phyloP scores from a whole-genome alignment of 345 rosid genomes.

The thale cress (Arabidopsis thaliana) region DNA sequence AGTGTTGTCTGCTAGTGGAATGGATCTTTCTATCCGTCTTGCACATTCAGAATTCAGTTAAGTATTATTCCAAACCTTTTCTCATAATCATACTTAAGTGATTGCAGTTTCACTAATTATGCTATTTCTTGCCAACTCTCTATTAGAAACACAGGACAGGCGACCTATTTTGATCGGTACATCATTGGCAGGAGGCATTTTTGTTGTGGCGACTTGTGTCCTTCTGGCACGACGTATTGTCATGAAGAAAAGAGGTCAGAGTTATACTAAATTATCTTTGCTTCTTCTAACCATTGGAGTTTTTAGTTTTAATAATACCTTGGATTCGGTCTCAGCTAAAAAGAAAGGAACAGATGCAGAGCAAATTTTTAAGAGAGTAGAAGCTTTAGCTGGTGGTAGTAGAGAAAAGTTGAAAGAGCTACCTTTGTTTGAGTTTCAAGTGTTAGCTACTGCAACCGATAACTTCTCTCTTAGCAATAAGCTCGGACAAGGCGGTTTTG shows the following conservation, averaged over 20 bases:
- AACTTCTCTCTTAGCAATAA: conserved; percentile 45
- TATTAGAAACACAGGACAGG: conserved; percentile 30
- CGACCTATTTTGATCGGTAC: conserved; percentile 29
- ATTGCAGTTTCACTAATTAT: conserved; percentile 8
- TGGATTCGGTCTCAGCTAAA: conserved; percentile 28
- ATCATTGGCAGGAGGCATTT: conserved; percentile 26
- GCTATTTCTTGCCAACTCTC: background rate
- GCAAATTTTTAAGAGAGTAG: conserved; percentile 40
- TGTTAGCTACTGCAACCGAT: conserved; percentile 52
- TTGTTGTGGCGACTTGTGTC: conserved; percentile 37
- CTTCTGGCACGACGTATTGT: conserved; percentile 30
- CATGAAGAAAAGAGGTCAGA: conserved; percentile 37
- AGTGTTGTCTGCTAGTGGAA: conserved; percentile 45
- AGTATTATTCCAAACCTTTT: conserved; percentile 13
- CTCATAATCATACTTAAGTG: background rate
- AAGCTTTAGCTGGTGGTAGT: conserved; percentile 47
- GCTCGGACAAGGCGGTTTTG: conserved; percentile 62
- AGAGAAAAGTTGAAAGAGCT: conserved; percentile 46
- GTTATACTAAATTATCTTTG: conserved; percentile 12
- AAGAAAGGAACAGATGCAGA: conserved; percentile 42
- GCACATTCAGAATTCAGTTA: conserved; percentile 55
- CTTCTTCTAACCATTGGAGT: background rate
- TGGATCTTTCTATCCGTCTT: conserved; percentile 54
- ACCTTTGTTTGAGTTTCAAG: conserved; percentile 51
- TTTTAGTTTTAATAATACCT: background rate